Percentiles rank a stretch among this genome's conserved stretches.
Conservation (phyloP, 805 yeast species). For the Saturnispora galanensis region DNA sequence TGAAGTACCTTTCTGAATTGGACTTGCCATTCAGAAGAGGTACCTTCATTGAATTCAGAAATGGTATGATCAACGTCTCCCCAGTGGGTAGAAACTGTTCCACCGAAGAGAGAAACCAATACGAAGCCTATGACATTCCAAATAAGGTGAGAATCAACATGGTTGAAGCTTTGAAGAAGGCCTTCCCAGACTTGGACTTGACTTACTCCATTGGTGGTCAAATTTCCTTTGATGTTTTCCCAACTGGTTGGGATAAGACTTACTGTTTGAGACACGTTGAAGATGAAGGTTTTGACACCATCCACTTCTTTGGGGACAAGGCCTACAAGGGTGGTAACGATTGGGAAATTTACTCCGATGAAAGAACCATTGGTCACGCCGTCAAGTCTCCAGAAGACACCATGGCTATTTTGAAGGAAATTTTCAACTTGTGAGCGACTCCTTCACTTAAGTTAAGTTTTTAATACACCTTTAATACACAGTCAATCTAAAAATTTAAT, state of each 20-base stretch:
- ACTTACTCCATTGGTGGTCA: constrained; percentile 99
- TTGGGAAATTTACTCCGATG: constrained; percentile 88
- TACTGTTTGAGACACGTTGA: constrained; percentile 91
- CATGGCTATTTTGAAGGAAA: constrained; percentile 69
- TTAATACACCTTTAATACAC: neutral
- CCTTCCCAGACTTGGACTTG: constrained; percentile 74
- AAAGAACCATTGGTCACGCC: constrained; percentile 93
- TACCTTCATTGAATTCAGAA: constrained; percentile 97
- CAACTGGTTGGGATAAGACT: constrained; percentile 99
- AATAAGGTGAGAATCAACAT: constrained; percentile 75
- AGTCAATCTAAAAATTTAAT: neutral
- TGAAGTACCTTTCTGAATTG: constrained; percentile 72
- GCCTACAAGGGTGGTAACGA: constrained; percentile 97
- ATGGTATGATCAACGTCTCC: constrained; percentile 97
- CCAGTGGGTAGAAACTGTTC: constrained; percentile 99
- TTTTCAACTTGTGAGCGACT: constrained; percentile 43
- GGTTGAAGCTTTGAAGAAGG: constrained; percentile 74
- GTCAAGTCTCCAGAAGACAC: constrained; percentile 89
- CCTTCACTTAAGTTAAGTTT: neutral
- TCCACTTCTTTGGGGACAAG: constrained; percentile 99
- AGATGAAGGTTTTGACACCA: constrained; percentile 71
- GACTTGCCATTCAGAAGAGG: constrained; percentile 98
- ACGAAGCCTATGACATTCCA: constrained; percentile 71
- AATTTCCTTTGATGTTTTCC: constrained; percentile 98
- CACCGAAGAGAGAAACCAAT: constrained; percentile 86